phyloP scores from a whole-genome alignment of 73 alveolate genomes.

The Strombidium stylifer region DNA sequence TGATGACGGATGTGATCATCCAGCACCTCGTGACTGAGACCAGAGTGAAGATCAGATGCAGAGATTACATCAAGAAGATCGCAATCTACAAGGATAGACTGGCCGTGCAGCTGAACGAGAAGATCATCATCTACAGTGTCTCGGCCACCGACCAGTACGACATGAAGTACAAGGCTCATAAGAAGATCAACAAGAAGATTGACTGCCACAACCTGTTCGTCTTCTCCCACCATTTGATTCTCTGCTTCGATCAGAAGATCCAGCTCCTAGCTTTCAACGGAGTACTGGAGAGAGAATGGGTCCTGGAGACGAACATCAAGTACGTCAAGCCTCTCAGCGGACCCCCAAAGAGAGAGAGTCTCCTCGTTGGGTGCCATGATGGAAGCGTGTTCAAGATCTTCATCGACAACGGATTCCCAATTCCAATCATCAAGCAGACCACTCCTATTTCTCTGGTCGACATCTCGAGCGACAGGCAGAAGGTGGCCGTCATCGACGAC shows the following conservation, averaged over 20 bases:
- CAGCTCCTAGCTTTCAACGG: constrained; percentile 77
- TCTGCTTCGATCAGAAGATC: constrained; percentile 69
- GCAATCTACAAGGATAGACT: constrained; percentile 90
- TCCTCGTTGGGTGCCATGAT: constrained; percentile 87
- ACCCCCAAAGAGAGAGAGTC: constrained; percentile 94
- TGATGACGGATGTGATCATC: constrained; percentile 91
- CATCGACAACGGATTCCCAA: constrained; percentile 98
- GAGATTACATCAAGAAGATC: constrained; percentile 87
- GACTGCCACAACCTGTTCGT: constrained; percentile 80
- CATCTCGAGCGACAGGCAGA: constrained; percentile 76
- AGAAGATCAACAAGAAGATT: constrained; percentile 68
- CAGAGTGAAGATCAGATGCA: constrained; percentile 76
- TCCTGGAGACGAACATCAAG: constrained; percentile 87
- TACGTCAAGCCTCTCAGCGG: constrained; percentile 96
- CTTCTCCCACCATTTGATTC: constrained; percentile 72
- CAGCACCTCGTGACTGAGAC: constrained; percentile 91
- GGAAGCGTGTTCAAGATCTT: constrained; percentile 86
- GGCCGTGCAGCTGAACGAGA: constrained; percentile 89
- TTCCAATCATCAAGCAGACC: constrained; percentile 89
- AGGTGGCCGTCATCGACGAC: constrained; percentile 93
- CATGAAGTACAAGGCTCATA: constrained; percentile 81
- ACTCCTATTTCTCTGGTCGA: constrained; percentile 89
- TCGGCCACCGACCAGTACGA: constrained; percentile 77
- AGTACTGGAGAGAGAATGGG: constrained; percentile 94
- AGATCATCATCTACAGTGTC: constrained; percentile 76